phyloP scores from a whole-genome alignment of 495 filamentous ascomycete genomes.

The Penicillium subrubescens region DNA sequence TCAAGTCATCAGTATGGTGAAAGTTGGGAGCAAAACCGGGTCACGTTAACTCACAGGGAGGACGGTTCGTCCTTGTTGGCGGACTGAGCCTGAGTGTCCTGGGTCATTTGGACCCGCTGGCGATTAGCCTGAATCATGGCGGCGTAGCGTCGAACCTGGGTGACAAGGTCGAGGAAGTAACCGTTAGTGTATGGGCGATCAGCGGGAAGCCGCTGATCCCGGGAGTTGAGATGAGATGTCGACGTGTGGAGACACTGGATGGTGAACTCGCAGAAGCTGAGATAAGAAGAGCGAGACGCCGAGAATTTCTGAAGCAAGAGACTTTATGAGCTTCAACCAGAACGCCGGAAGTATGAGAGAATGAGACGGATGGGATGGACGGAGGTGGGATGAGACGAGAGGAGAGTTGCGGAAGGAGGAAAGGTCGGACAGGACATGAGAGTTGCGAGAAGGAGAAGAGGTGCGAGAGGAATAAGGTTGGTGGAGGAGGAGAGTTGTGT shows the following conservation, averaged over 20 bases:
- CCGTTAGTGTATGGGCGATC: slow-evolving; percentile 88
- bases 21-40: not conserved
- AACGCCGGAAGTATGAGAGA: not conserved
- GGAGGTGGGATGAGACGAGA: not conserved
- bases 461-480: not conserved
- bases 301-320: slow-evolving; percentile 69
- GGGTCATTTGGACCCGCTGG: slow-evolving; percentile 33
- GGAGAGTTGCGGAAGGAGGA: not conserved
- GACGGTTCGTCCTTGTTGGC: slow-evolving; percentile 7
- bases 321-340: slow-evolving; percentile 45
- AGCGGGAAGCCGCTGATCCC: slow-evolving; percentile 75
- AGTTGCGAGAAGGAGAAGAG: not conserved
- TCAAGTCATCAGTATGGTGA: slow-evolving; percentile 16
- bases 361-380: not conserved
- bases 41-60: slow-evolving; percentile 3
- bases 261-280: slow-evolving; percentile 82
- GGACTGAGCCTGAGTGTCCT: slow-evolving; percentile 14
- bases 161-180: slow-evolving; percentile 92
- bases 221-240: slow-evolving; percentile 74
- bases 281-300: slow-evolving; percentile 66
- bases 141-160: slow-evolving; percentile 79
- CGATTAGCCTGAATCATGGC: slow-evolving; percentile 57
- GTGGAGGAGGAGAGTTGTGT: not conserved
- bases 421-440: not conserved
- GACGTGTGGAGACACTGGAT: slow-evolving; percentile 84